Evolutionary conservation across 495 filamentous ascomycete genomes (phyloP).

Genomic region (Chaetomium tenue): DNA sequence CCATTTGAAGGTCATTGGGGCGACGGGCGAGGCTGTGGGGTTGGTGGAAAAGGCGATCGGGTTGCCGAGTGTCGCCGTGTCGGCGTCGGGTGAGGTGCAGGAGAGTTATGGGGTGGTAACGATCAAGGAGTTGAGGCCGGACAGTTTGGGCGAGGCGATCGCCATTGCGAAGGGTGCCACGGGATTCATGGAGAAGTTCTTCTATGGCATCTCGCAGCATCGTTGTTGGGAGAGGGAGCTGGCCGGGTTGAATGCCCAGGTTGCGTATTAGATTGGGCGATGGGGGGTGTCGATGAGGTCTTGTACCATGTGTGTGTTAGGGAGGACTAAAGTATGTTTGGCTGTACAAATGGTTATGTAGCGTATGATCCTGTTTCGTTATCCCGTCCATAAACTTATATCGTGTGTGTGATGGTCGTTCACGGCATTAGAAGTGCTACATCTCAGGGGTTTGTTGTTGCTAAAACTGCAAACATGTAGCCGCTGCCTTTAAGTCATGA

Average conservation of each 20-base stretch:
- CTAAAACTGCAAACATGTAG: no score
- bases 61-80: constrained; percentile 55
- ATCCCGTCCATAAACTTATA: no score
- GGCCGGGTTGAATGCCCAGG: constrained; percentile 57
- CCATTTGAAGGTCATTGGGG: constrained; percentile 74
- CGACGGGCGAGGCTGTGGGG: constrained; percentile 66
- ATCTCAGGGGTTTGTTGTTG: no score
- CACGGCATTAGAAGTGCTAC: no score
- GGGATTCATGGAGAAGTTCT: constrained; percentile 60
- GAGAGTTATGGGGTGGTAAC: constrained; percentile 73
- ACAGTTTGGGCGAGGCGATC: constrained; percentile 54
- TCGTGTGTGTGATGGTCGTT: no score
- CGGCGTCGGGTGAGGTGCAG: constrained; percentile 49
- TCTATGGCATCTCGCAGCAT: constrained; percentile 67
- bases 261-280: constrained; percentile 39
- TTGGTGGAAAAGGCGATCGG: constrained; percentile 59
- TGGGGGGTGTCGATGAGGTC: not conserved
- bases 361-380: no score
- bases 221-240: constrained; percentile 70
- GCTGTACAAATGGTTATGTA: no score
- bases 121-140: constrained; percentile 50
- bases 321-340: not conserved
- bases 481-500: no score
- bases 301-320: not conserved
- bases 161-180: constrained; percentile 60